Percentiles rank a stretch among this genome's conserved stretches.
Conservation (phyloP, 2,329 filamentous ascomycete species). For the Penicillium palitans region DNA sequence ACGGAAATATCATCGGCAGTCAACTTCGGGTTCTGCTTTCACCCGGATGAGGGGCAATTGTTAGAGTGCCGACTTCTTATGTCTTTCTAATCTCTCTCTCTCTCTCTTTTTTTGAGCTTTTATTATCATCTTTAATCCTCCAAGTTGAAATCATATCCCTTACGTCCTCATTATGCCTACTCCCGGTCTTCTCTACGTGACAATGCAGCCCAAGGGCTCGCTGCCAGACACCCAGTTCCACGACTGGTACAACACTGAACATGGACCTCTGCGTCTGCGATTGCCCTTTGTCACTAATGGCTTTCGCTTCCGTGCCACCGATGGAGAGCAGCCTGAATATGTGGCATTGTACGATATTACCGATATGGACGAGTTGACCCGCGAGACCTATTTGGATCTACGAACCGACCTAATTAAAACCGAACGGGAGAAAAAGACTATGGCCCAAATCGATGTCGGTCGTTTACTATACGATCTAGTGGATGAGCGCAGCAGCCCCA, state of each 20-base stretch:
- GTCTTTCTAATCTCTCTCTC: neutral
- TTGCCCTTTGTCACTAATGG: constrained; percentile 74
- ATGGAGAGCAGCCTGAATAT: constrained; percentile 64
- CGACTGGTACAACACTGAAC: constrained; percentile 94
- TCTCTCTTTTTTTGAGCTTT: neutral
- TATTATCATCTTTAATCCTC: neutral
- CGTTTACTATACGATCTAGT: constrained; percentile 70
- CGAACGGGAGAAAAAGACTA: constrained; percentile 60
- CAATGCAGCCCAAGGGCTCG: constrained; percentile 73
- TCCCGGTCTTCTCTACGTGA: constrained; percentile 77
- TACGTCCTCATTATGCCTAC: constrained; percentile 34
- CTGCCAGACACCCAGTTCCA: constrained; percentile 72
- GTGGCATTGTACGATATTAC: constrained; percentile 81
- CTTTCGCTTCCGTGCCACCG: constrained; percentile 72
- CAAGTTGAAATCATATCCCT: neutral
- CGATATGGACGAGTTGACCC: constrained; percentile 69
- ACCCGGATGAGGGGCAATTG: constrained; percentile 22
- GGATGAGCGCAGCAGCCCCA: constrained; percentile 54
- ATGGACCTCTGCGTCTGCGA: constrained; percentile 77
- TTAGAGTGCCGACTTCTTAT: neutral
- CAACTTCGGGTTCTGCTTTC: constrained; percentile 27
- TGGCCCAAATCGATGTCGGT: constrained; percentile 67
- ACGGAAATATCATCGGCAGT: constrained; percentile 23
- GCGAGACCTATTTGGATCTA: constrained; percentile 61
- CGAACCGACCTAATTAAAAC: constrained; percentile 53